phyloP scores from a whole-genome alignment of 2,329 filamentous ascomycete genomes.

The Exophiala xenobiotica region DNA sequence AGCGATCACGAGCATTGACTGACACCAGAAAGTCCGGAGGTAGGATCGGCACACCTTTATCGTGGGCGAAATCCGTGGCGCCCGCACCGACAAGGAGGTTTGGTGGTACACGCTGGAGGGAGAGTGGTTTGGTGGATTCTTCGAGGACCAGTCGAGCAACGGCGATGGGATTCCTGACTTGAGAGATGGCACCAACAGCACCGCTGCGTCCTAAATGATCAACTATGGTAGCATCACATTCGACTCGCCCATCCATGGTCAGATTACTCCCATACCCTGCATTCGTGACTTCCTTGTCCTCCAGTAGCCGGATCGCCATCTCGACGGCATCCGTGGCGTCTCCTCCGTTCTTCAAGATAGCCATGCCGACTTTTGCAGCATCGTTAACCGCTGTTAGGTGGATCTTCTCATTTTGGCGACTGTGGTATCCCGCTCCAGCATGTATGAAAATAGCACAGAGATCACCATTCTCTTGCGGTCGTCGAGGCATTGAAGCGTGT shows the following conservation, averaged over 20 bases:
- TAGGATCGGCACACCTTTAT: conserved; percentile 72
- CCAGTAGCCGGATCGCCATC: conserved; percentile 79
- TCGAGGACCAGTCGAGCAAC: conserved; percentile 82
- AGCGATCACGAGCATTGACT: conserved; percentile 73
- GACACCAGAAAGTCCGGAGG: conserved; percentile 78
- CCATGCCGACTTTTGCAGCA: conserved; percentile 82
- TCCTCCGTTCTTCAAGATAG: conserved; percentile 72
- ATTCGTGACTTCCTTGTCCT: conserved; percentile 95
- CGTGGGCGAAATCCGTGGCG: conserved; percentile 79
- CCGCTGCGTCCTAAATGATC: conserved; percentile 90
- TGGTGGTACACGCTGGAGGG: conserved; percentile 83
- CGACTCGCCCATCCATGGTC: conserved; percentile 83
- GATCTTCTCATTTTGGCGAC: conserved; percentile 75
- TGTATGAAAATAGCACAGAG: conserved; percentile 87
- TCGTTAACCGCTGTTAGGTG: conserved; percentile 86
- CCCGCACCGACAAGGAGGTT: conserved; percentile 87
- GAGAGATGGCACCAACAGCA: conserved; percentile 84
- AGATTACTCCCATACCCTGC: conserved; percentile 95
- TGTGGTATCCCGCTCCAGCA: conserved; percentile 93
- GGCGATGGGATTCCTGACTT: conserved; percentile 88
- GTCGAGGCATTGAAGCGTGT: conserved; percentile 35
- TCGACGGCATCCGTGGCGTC: conserved; percentile 86
- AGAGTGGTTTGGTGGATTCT: conserved; percentile 71
- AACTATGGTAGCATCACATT: conserved; percentile 91
- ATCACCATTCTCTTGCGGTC: conserved; percentile 41